Evolutionary conservation across 306 rosid genomes (phyloP).

Genomic region (Astragalus glycyphyllos): DNA sequence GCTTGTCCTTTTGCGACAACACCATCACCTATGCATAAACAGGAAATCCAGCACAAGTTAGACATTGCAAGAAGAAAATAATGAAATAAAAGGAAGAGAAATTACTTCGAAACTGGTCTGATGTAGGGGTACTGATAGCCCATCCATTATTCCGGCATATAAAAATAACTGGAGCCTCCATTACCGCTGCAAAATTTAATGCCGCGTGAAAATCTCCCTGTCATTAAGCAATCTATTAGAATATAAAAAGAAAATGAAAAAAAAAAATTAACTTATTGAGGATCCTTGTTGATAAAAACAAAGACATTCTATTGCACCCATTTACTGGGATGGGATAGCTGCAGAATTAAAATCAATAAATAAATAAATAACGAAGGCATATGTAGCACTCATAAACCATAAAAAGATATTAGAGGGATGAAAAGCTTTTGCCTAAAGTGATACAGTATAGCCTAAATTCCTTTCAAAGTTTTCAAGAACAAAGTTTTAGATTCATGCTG

Average conservation of each 20-base stretch:
- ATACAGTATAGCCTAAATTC: slow-evolving; percentile 16
- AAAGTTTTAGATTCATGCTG: slow-evolving; percentile 5
- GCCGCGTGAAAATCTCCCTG: slow-evolving; percentile 99
- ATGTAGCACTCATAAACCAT: neutral
- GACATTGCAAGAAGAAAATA: slow-evolving; percentile 38
- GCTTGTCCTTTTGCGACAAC: slow-evolving; percentile 80
- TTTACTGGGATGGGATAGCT: slow-evolving; percentile 1
- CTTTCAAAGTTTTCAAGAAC: neutral
- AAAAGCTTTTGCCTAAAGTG: neutral
- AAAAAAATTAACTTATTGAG: neutral
- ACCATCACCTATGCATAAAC: slow-evolving; percentile 78
- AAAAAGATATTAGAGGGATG: neutral
- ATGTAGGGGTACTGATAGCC: slow-evolving; percentile 96
- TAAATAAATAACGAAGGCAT: neutral
- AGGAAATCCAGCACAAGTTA: slow-evolving; percentile 35
- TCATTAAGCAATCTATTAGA: slow-evolving; percentile 38
- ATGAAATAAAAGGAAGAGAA: slow-evolving; percentile 14
- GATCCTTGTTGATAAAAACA: slow-evolving; percentile 28
- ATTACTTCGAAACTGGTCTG: slow-evolving; percentile 94
- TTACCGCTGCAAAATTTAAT: slow-evolving; percentile 88
- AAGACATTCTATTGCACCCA: slow-evolving; percentile 15
- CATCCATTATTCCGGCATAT: slow-evolving; percentile 98
- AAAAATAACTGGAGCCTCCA: slow-evolving; percentile 89
- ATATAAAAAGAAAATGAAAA: slow-evolving; percentile 19
- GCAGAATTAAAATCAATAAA: neutral